phyloP scores from a whole-genome alignment of 1,284 basidiomycete species.

The Tylopilus sp. region DNA sequence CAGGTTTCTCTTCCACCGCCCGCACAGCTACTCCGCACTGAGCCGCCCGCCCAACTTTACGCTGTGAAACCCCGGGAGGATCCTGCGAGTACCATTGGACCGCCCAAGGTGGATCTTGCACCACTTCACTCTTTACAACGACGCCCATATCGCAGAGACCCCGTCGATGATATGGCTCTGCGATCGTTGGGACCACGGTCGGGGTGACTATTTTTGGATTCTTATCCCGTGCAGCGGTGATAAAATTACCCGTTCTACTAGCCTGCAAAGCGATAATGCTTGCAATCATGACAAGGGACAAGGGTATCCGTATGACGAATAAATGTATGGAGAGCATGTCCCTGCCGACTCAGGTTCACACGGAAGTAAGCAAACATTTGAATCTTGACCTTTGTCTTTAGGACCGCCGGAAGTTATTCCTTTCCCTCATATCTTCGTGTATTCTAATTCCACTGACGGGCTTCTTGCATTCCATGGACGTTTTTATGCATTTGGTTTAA shows the following conservation, averaged over 20 bases:
- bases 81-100: conserved; percentile 27
- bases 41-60: conserved; percentile 31
- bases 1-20: conserved; percentile 34
- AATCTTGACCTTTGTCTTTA: background rate
- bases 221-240: conserved; percentile 22
- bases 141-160: conserved; percentile 57
- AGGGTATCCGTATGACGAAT: conserved; percentile 4
- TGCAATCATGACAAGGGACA: conserved; percentile 10
- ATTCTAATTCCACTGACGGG: conserved; percentile 13
- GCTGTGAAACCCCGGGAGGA: conserved; percentile 28
- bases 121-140: conserved; percentile 54
- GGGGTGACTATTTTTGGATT: conserved; percentile 33
- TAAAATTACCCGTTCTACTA: conserved; percentile 19
- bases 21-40: conserved; percentile 30
- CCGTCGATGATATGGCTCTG: conserved; percentile 59
- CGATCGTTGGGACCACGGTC: conserved; percentile 44
- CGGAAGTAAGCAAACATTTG: background rate
- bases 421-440: conserved; percentile 12
- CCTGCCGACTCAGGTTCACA: background rate
- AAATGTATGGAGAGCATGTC: background rate
- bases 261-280: conserved; percentile 14
- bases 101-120: conserved; percentile 44
- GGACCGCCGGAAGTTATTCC: background rate
- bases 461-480: conserved; percentile 11
- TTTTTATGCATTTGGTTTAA: conserved; percentile 29